Percentiles rank a stretch among this genome's conserved stretches.
Evolutionary conservation across 1,284 basidiomycete genomes (phyloP).

Genomic region (Microbotryum saponariae): DNA sequence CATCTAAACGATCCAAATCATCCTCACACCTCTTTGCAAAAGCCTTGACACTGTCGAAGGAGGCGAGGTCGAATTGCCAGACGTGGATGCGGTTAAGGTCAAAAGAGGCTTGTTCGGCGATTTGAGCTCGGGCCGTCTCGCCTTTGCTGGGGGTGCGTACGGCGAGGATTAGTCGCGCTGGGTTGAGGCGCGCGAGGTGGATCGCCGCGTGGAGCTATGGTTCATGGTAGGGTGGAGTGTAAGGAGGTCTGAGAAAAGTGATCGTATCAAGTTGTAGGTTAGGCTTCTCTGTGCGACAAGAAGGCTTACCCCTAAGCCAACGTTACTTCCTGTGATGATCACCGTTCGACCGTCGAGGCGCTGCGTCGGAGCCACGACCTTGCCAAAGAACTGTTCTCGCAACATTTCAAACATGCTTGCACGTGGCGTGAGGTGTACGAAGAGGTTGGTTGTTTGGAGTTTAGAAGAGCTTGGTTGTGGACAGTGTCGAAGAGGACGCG

Average conservation of each 20-base stretch:
- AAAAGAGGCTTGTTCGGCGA: neutral
- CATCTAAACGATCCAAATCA: slow-evolving; percentile 21
- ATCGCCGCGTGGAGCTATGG: slow-evolving; percentile 6
- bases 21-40: slow-evolving; percentile 16
- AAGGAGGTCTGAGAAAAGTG: too few species aligned
- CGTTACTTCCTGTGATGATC: slow-evolving; percentile 42
- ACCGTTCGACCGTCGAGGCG: slow-evolving; percentile 41
- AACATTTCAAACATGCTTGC: neutral
- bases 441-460: too few species aligned
- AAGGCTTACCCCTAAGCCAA: slow-evolving; percentile 37
- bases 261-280: neutral
- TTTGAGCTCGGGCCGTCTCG: slow-evolving; percentile 5
- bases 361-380: slow-evolving; percentile 3
- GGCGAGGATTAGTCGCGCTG: slow-evolving; percentile 25
- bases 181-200: slow-evolving; percentile 20
- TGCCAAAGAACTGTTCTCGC: slow-evolving; percentile 4
- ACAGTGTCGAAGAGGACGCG: too few species aligned
- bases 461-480: too few species aligned
- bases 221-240: neutral
- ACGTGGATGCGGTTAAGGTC: slow-evolving; percentile 14
- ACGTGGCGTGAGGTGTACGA: too few species aligned
- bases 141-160: slow-evolving; percentile 10
- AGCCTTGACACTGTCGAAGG: slow-evolving; percentile 25
- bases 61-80: slow-evolving; percentile 31
- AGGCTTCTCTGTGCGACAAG: neutral